Evolutionary conservation across 176 grass and related monocot species (phyloP).

Genomic region (Paspalum vaginatum): DNA sequence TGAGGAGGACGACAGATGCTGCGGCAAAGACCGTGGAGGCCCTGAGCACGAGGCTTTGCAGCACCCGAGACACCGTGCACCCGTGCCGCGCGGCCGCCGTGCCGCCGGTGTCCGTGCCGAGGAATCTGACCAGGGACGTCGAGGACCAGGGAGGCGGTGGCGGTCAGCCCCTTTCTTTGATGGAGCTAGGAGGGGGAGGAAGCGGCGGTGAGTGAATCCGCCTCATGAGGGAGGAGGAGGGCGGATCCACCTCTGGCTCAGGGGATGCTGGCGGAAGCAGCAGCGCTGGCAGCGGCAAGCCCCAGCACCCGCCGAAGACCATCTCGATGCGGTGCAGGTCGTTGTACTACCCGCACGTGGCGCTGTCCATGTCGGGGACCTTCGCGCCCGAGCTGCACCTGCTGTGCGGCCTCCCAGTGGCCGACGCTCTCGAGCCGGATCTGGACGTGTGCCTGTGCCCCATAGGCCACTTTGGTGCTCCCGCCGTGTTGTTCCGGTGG

Average conservation of each 20-base stretch:
- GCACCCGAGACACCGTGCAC: too few species aligned
- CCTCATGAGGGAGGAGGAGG: too few species aligned
- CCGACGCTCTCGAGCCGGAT: constrained; percentile 65
- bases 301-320: constrained; percentile 41
- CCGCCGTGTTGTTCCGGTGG: constrained; percentile 61
- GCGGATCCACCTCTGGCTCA: constrained; percentile 49
- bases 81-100: too few species aligned
- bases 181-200: too few species aligned
- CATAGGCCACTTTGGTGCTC: constrained; percentile 68
- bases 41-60: too few species aligned
- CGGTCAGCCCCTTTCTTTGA: too few species aligned
- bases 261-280: constrained; percentile 18
- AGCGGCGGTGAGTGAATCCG: too few species aligned
- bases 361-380: constrained; percentile 47
- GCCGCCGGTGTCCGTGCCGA: too few species aligned
- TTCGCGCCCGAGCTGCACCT: constrained; percentile 59
- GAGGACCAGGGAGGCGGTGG: too few species aligned
- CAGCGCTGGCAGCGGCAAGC: constrained; percentile 43
- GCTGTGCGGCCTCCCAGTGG: constrained; percentile 71
- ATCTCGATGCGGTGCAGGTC: constrained; percentile 70
- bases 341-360: constrained; percentile 44
- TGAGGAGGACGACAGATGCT: too few species aligned
- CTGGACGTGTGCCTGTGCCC: constrained; percentile 71
- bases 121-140: too few species aligned
- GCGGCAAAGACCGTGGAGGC: too few species aligned